Conservation (phyloP, 139 green algal species). For the Zygnema circumcarinatum region DNA sequence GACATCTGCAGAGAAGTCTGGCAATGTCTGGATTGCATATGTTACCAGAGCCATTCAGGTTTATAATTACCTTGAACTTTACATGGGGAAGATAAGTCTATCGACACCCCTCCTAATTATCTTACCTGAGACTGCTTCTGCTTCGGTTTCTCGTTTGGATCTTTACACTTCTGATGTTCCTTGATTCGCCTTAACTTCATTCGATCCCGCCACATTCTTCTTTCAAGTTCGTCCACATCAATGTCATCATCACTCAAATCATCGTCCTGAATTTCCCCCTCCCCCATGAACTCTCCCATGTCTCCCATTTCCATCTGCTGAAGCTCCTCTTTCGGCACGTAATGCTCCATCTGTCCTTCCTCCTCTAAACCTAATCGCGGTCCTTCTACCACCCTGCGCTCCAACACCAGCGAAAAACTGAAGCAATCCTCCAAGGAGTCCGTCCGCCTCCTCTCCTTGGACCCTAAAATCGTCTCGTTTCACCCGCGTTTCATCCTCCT, state of each 20-base stretch:
- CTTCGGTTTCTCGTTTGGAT: constrained; percentile 34
- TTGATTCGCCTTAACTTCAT: constrained; percentile 48
- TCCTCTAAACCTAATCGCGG: no score
- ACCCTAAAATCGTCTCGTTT: no score
- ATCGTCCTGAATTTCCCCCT: constrained; percentile 43
- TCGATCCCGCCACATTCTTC: constrained; percentile 52
- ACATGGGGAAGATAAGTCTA: no score
- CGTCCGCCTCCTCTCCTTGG: not conserved
- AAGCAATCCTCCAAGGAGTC: no score
- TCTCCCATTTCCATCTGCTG: not conserved
- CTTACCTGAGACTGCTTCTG: constrained; percentile 55
- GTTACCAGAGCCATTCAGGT: no score
- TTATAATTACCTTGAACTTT: no score
- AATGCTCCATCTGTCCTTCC: not conserved
- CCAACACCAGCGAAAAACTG: no score
- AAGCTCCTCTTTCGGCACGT: not conserved
- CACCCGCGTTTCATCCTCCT: no score
- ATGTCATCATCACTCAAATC: constrained; percentile 47
- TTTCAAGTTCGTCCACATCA: constrained; percentile 54
- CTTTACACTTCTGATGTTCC: constrained; percentile 41
- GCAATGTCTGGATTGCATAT: no score
- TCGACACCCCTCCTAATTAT: no score
- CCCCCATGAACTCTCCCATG: constrained; percentile 38
- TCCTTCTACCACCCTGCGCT: no score
- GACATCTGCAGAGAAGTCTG: no score